phyloP scores from a whole-genome alignment of 352 stramenopile genomes.

The Phytopythium helicoides region DNA sequence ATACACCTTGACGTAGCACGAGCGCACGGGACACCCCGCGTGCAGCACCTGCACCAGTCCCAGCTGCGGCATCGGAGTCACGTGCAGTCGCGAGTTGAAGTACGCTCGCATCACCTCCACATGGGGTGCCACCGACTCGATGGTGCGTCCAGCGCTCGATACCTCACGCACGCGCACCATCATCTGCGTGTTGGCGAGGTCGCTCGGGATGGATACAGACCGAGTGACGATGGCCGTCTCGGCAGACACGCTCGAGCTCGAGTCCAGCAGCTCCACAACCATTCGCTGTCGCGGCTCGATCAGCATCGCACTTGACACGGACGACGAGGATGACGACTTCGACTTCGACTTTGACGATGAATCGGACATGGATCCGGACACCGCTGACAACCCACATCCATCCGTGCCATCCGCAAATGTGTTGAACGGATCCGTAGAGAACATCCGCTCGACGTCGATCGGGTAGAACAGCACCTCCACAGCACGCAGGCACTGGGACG shows the following conservation, averaged over 20 bases:
- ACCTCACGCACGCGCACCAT: slow-evolving; percentile 42
- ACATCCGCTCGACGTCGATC: slow-evolving; percentile 70
- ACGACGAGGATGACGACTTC: slow-evolving; percentile 13
- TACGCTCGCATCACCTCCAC: slow-evolving; percentile 43
- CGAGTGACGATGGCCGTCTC: slow-evolving; percentile 12
- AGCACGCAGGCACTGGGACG: slow-evolving; percentile 23
- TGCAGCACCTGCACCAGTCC: slow-evolving; percentile 56
- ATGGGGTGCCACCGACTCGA: slow-evolving; percentile 16
- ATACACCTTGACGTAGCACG: slow-evolving; percentile 77
- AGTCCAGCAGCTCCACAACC: slow-evolving; percentile 21
- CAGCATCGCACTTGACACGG: slow-evolving; percentile 37
- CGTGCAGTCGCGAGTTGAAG: slow-evolving; percentile 46
- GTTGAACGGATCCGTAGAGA: slow-evolving; percentile 60
- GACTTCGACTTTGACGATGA: slow-evolving; percentile 5
- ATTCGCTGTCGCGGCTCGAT: slow-evolving; percentile 42
- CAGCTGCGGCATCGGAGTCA: slow-evolving; percentile 40
- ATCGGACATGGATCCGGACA: too few relatives aligned
- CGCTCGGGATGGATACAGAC: slow-evolving; percentile 23
- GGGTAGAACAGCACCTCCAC: slow-evolving; percentile 55
- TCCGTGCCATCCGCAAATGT: too few relatives aligned
- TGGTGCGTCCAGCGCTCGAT: slow-evolving; percentile 18
- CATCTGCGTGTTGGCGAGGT: slow-evolving; percentile 36
- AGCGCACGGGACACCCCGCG: slow-evolving; percentile 28
- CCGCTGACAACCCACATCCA: too few relatives aligned
- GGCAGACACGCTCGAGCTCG: too few relatives aligned